Evolutionary conservation across 495 filamentous ascomycete genomes (phyloP), one percentile per base, ranked within the genome.

Genomic region (Daldinia vernicosa): DNA sequence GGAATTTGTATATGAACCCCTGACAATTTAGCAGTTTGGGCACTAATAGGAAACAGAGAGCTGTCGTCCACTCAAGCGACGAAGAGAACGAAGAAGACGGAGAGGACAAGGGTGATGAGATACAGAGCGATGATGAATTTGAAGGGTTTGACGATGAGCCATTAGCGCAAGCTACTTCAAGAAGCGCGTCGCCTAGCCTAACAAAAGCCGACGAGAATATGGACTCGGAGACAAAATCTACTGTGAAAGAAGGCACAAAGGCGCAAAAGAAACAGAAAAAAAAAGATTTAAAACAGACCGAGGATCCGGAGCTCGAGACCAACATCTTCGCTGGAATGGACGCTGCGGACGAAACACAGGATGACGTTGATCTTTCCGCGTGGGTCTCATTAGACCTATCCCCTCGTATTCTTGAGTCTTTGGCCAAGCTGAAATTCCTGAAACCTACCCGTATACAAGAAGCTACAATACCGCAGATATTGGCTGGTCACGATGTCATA

Each of bases 371-470:
- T 67, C 75, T 96, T 3, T 93, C 93, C 2, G 90, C 87, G 12
- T 99, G 95, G 95, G 81, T 86, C 22, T 76, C 82, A 1, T 80
- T 99, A 1, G 83, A 88, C 8, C 83, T 99, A 0, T 94, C 92
- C 0, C 78, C 88, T 2, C 83, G 86, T 24, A 87, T 90, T 4
- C 81, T 95, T 4, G 85, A 88, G 1, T 86, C 92, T n/a, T 79
- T 99, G 7, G 89, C 93, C 1, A 91, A 90, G 67, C 76, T 97
- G 63, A 89, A 87, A 30, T 98, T 98, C 74, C 68, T 81, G 28
- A 86, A 86, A n/a, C 95, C 95, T 6, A 97, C 93, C 0, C 75
- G 88, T 0, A 95, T 98, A 63, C 93, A 97, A 78, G 78, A 81
- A 24, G 80, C 88, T 24, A 85, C 92, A 15, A 94, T 98, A 77